Evolutionary conservation across 2,329 filamentous ascomycete species (phyloP).

Genomic region (Colletotrichum eremochloae): DNA sequence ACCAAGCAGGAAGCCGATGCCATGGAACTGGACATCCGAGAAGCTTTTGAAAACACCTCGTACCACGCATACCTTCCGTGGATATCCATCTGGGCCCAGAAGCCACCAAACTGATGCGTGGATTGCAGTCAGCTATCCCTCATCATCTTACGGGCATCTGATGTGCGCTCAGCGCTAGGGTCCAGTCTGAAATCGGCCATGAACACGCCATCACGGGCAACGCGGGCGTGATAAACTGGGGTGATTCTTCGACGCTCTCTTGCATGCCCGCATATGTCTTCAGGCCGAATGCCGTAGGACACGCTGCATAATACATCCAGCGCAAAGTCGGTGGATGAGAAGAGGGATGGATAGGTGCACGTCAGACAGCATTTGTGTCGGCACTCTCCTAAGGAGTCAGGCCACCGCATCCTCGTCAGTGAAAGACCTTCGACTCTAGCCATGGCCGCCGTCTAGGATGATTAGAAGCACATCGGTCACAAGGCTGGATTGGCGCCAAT

Average conservation of each 20-base stretch:
- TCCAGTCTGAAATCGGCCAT: neutral
- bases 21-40: conserved; percentile 50
- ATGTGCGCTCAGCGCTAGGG: neutral
- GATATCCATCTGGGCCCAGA: conserved; percentile 56
- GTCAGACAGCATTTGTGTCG: conserved; percentile 17
- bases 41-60: conserved; percentile 50
- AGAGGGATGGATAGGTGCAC: neutral
- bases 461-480: neutral
- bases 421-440: neutral
- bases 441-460: neutral
- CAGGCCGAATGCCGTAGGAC: neutral
- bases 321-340: neutral
- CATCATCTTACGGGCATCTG: neutral
- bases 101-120: conserved; percentile 45
- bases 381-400: neutral
- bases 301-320: neutral
- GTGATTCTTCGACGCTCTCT: neutral
- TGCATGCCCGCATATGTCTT: neutral
- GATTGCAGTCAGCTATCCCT: neutral
- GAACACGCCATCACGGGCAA: neutral
- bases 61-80: conserved; percentile 53
- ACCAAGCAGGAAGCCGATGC: conserved; percentile 51
- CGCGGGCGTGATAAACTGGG: neutral
- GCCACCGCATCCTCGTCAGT: neutral
- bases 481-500: neutral